Conservation (phyloP, 2,329 filamentous ascomycete species). For the Fusarium clavum region DNA sequence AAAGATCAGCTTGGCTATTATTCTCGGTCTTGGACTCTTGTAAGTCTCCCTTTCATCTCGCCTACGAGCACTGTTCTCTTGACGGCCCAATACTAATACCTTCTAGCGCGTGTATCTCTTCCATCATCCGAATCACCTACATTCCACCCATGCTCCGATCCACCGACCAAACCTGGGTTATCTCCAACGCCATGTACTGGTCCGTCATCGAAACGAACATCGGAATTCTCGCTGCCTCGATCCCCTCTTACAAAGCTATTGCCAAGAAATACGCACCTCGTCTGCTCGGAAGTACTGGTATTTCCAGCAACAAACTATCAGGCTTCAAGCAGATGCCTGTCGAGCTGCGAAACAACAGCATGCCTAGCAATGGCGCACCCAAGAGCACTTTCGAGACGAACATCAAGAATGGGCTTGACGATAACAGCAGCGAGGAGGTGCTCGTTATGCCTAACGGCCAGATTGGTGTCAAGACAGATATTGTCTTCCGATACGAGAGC, state of each 20-base stretch:
- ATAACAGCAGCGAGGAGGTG: conserved; percentile 30
- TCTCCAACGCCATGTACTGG: conserved; percentile 35
- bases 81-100: not conserved
- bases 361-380: not conserved
- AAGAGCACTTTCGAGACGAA: conserved; percentile 24
- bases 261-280: conserved; percentile 34
- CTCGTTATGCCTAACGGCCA: conserved; percentile 17
- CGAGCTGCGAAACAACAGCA: conserved; percentile 11
- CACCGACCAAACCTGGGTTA: conserved; percentile 26
- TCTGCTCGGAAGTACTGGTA: conserved; percentile 24
- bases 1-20: conserved; percentile 28
- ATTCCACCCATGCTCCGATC: conserved; percentile 36
- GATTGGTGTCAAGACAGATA: conserved; percentile 34
- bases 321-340: conserved; percentile 37
- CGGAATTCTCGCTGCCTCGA: conserved; percentile 33
- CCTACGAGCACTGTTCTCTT: not conserved
- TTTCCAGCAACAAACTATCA: conserved; percentile 27
- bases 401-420: conserved; percentile 7
- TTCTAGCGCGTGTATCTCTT: conserved; percentile 20
- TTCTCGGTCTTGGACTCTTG: conserved; percentile 29
- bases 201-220: conserved; percentile 36
- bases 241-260: conserved; percentile 31
- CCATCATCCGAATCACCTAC: conserved; percentile 34
- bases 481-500: conserved; percentile 16
- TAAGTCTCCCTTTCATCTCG: not conserved